These are phyloP conservation scores for Candida mesenterica DNA, from an alignment of 1,139 yeast genomes.

Conservation along the genomic window DNA sequence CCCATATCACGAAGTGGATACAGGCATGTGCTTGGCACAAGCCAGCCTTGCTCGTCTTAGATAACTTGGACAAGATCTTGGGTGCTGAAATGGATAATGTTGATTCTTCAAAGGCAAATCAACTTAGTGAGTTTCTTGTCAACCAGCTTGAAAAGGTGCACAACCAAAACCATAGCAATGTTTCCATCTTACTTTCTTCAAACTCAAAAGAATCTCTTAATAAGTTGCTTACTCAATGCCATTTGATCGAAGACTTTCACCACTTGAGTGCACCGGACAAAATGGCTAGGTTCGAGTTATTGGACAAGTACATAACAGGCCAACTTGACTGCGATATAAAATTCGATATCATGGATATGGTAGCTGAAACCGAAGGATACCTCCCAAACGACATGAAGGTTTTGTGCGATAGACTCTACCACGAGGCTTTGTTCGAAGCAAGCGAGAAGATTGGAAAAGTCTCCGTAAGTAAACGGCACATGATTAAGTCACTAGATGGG, in stretches of 20 bases:
- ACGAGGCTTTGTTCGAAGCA: conserved; percentile 50
- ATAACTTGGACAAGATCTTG: conserved; percentile 75
- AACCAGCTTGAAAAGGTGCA: conserved; percentile 41
- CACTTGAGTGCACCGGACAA: conserved; percentile 72
- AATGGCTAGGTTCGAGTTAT: conserved; percentile 51
- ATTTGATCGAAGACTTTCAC: conserved; percentile 64
- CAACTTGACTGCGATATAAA: conserved; percentile 29
- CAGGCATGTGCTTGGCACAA: conserved; percentile 73
- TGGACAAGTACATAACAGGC: conserved; percentile 45
- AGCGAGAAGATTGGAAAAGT: conserved; percentile 12
- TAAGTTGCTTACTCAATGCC: conserved; percentile 60
- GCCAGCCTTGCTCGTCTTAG: conserved; percentile 74
- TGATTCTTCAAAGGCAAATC: conserved; percentile 59
- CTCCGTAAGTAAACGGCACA: conserved; percentile 31
- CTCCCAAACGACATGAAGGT: conserved; percentile 78
- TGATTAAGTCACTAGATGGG: conserved; percentile 59
- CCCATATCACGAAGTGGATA: conserved; percentile 49
- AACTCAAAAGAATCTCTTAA: conserved; percentile 67
- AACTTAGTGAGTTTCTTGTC: conserved; percentile 49
- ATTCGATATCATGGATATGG: conserved; percentile 67
- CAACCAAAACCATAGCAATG: conserved; percentile 41
- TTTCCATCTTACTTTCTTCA: conserved; percentile 57
- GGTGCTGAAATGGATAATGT: conserved; percentile 72
- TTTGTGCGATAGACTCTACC: conserved; percentile 71
- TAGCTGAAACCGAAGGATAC: conserved; percentile 84